Conservation (phyloP, 139 green algal species). For the Eudorina sp. region DNA sequence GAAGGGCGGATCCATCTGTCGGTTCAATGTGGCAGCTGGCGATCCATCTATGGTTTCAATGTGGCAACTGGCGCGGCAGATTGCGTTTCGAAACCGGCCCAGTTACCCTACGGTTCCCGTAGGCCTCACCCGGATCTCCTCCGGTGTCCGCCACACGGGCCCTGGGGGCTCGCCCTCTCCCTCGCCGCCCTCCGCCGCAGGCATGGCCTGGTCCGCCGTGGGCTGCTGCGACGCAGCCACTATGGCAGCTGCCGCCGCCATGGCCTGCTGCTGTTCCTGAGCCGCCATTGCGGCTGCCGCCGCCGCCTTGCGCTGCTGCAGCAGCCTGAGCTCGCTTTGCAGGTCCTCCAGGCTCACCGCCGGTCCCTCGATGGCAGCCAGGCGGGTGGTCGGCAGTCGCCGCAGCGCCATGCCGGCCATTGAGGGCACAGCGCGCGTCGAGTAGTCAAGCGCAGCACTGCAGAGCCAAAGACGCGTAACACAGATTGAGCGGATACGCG, state of each 20-base stretch:
- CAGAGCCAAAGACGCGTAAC: background rate
- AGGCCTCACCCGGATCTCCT: slow-evolving; percentile 22
- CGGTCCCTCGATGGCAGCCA: slow-evolving; percentile 34
- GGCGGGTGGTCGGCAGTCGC: slow-evolving; percentile 24
- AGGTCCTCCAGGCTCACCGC: slow-evolving; percentile 27
- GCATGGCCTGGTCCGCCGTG: background rate
- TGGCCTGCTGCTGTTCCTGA: background rate
- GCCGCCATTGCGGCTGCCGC: slow-evolving; percentile 30
- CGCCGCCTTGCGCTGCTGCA: slow-evolving; percentile 51
- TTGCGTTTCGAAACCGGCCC: too few species aligned
- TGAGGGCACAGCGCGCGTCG: slow-evolving; percentile 34
- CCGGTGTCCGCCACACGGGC: slow-evolving; percentile 3
- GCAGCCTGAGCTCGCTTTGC: slow-evolving; percentile 19
- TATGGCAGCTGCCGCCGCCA: background rate
- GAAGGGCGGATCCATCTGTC: too few species aligned
- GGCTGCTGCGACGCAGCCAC: background rate
- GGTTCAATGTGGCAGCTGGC: too few species aligned
- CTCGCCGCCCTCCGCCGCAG: background rate
- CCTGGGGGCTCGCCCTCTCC: background rate
- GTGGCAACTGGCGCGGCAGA: too few species aligned
- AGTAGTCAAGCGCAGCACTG: slow-evolving; percentile 52
- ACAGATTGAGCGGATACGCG: too few species aligned
- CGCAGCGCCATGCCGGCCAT: slow-evolving; percentile 20
- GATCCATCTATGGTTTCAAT: too few species aligned
- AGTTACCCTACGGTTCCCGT: too few species aligned